Conservation (phyloP, 1,139 yeast genomes). For the Debaryomyces subglobosus region DNA sequence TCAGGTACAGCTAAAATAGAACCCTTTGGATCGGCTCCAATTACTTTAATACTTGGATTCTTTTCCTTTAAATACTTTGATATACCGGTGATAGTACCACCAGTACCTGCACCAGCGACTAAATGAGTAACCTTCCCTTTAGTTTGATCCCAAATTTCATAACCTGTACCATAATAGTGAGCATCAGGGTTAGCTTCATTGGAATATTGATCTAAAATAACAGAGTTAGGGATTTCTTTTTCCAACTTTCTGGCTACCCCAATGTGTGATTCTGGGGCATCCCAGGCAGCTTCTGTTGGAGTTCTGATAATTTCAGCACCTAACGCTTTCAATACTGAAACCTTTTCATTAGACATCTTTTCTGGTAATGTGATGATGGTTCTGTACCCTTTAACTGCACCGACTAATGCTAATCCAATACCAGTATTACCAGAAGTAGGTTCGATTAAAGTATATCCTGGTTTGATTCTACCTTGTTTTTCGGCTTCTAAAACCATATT, state of each 20-base stretch:
- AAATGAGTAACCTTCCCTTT: constrained; percentile 72
- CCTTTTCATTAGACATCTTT: constrained; percentile 92
- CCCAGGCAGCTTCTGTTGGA: constrained; percentile 94
- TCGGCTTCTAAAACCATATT: constrained; percentile 86
- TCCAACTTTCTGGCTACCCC: constrained; percentile 85
- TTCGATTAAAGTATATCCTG: constrained; percentile 84
- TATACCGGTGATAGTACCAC: constrained; percentile 82
- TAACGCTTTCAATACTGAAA: constrained; percentile 81
- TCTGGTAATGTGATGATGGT: constrained; percentile 89
- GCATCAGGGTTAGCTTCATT: constrained; percentile 83
- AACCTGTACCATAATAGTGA: constrained; percentile 84
- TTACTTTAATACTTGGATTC: constrained; percentile 60
- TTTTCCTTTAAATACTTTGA: constrained; percentile 76
- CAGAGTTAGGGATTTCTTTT: constrained; percentile 84
- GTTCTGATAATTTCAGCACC: constrained; percentile 93
- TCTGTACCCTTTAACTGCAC: constrained; percentile 86
- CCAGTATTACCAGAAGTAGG: constrained; percentile 92
- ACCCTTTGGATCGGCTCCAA: constrained; percentile 88
- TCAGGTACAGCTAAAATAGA: constrained; percentile 85
- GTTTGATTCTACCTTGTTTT: constrained; percentile 74
- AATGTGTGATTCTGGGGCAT: constrained; percentile 87
- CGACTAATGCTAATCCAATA: constrained; percentile 84
- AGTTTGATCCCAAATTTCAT: constrained; percentile 84
- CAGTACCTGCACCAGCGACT: constrained; percentile 93
- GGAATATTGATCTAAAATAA: constrained; percentile 81